Percentiles rank a stretch among this genome's conserved stretches.
These are phyloP conservation scores for button mushroom (Agaricus bisporus) DNA, from an alignment of 768 basidiomycete genomes.

Conservation along the genomic window DNA sequence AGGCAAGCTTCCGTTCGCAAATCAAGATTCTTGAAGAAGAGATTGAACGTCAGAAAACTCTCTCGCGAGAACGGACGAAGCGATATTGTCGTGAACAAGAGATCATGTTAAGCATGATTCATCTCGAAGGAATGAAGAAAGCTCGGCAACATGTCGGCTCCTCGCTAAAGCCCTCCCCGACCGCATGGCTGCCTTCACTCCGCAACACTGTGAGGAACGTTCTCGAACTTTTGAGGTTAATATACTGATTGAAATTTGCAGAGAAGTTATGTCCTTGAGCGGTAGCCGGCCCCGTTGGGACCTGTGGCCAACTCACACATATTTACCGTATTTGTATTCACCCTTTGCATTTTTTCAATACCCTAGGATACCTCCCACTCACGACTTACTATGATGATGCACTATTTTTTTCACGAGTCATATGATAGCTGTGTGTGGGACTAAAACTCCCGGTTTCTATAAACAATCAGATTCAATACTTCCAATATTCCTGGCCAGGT, in stretches of 20 bases:
- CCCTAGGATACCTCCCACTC: too few species aligned
- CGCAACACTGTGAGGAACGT: conserved; percentile 39
- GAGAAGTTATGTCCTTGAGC: conserved; percentile 19
- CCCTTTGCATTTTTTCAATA: background rate
- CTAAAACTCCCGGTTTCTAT: too few species aligned
- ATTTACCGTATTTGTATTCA: conserved; percentile 3
- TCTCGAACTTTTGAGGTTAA: background rate
- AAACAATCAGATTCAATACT: too few species aligned
- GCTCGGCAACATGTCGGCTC: conserved; percentile 55
- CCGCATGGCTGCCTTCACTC: conserved; percentile 59
- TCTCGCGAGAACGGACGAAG: conserved; percentile 46
- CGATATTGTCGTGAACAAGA: conserved; percentile 75
- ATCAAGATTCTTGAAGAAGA: conserved; percentile 66
- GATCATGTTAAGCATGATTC: conserved; percentile 73
- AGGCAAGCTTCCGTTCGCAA: conserved; percentile 57
- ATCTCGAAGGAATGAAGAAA: conserved; percentile 60
- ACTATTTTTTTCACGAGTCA: too few species aligned
- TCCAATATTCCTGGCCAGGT: too few species aligned
- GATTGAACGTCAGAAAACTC: conserved; percentile 48
- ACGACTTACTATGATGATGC: too few species aligned
- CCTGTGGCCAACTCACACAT: background rate
- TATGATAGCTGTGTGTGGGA: too few species aligned
- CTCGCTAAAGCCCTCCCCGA: conserved; percentile 45
- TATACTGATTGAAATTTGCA: background rate
- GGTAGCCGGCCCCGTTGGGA: background rate